Evolutionary conservation across 495 filamentous ascomycete species (phyloP).

Genomic region (Emericellopsis terricola): DNA sequence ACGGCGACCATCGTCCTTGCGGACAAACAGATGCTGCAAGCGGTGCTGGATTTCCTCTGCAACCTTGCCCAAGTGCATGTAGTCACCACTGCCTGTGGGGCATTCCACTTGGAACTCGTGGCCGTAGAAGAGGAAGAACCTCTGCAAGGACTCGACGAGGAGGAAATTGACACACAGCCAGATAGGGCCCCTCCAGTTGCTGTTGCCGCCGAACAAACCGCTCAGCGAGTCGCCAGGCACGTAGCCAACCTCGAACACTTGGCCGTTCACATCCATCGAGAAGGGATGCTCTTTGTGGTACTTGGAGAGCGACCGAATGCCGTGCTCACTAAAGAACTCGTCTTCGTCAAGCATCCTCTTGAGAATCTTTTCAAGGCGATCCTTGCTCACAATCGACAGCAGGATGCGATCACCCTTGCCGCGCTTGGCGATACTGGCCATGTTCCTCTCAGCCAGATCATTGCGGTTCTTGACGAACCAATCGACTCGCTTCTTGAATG

Average conservation of each 20-base stretch:
- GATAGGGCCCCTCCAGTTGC: conserved; percentile 88
- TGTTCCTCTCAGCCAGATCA: conserved; percentile 79
- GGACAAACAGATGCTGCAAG: conserved; percentile 76
- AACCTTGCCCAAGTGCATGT: conserved; percentile 93
- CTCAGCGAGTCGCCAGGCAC: conserved; percentile 90
- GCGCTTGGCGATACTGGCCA: conserved; percentile 72
- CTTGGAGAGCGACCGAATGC: conserved; percentile 88
- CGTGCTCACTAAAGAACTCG: conserved; percentile 80
- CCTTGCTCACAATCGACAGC: conserved; percentile 74
- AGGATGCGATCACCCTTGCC: conserved; percentile 80
- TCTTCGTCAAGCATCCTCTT: conserved; percentile 84
- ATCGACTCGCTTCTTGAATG: conserved; percentile 80
- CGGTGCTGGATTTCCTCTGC: conserved; percentile 93
- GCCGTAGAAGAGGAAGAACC: conserved; percentile 93
- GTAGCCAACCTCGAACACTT: conserved; percentile 75
- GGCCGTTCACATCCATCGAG: conserved; percentile 89
- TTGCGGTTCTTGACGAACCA: conserved; percentile 83
- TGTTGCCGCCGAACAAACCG: conserved; percentile 87
- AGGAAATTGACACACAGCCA: conserved; percentile 96
- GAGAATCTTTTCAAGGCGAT: conserved; percentile 69
- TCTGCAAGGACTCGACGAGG: conserved; percentile 75
- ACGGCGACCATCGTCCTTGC: conserved; percentile 65
- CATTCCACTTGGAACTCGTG: conserved; percentile 78
- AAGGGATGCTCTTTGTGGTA: conserved; percentile 79
- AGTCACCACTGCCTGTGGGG: conserved; percentile 81